Conservation (phyloP, 208 protist genomes). For the Crithidia fasciculata region DNA sequence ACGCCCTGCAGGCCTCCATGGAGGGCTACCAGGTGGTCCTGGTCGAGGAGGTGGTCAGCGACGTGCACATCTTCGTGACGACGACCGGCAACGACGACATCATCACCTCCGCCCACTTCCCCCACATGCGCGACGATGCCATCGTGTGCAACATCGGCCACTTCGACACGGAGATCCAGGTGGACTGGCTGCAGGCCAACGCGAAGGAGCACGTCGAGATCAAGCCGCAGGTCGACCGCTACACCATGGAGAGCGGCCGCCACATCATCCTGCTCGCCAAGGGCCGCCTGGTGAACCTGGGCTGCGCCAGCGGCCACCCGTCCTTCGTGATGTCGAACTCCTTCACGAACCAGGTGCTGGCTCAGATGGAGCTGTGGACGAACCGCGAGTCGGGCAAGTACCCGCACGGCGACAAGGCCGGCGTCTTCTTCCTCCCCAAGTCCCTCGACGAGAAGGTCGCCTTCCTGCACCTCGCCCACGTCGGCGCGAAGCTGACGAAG, state of each 20-base stretch:
- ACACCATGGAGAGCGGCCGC: slow-evolving; percentile 93
- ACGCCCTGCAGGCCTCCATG: slow-evolving; percentile 99
- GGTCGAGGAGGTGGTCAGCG: slow-evolving; percentile 94
- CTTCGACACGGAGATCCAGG: slow-evolving; percentile 99
- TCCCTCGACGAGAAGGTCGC: slow-evolving; percentile 99
- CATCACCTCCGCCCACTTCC: slow-evolving; percentile 97
- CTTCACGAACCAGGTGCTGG: slow-evolving; percentile 99
- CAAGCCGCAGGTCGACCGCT: slow-evolving; percentile 99
- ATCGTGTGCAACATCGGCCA: slow-evolving; percentile 99
- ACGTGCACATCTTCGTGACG: slow-evolving; percentile 98
- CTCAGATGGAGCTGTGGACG: slow-evolving; percentile 98
- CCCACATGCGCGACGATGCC: slow-evolving; percentile 98
- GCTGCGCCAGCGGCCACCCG: slow-evolving; percentile 99
- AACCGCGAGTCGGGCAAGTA: slow-evolving; percentile 95
- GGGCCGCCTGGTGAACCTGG: slow-evolving; percentile 98
- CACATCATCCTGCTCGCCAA: slow-evolving; percentile 97
- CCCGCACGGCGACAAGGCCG: slow-evolving; percentile 84
- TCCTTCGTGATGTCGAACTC: slow-evolving; percentile 99
- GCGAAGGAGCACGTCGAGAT: slow-evolving; percentile 96
- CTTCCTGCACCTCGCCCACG: slow-evolving; percentile 96
- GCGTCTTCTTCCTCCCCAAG: slow-evolving; percentile 99
- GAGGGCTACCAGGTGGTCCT: slow-evolving; percentile 97
- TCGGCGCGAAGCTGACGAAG: slow-evolving; percentile 98
- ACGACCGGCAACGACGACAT: slow-evolving; percentile 99
- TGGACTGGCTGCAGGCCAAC: slow-evolving; percentile 93